These are phyloP conservation scores for Macrolepiota albuminosa DNA, from an alignment of 768 basidiomycete species.

Conservation along the genomic window DNA sequence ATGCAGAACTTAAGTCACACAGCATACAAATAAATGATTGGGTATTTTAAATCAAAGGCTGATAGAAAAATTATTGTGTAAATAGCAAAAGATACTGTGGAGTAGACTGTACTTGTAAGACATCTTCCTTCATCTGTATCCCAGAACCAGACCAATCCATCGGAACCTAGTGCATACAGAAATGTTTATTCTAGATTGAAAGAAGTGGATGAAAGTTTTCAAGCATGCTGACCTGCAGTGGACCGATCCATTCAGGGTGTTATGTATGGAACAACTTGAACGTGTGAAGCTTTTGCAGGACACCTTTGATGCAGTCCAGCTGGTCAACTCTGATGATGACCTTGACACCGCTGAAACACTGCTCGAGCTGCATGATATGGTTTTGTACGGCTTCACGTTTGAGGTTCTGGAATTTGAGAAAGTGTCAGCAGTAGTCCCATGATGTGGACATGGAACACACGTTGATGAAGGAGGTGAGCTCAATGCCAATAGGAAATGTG, in stretches of 20 bases:
- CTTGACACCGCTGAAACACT: constrained; percentile 90
- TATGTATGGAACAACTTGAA: constrained; percentile 95
- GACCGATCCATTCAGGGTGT: constrained; percentile 99
- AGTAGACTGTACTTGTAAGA: constrained; percentile 67
- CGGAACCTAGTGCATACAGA: constrained; percentile 45
- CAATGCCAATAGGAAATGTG: constrained; percentile 99
- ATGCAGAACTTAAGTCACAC: too few species aligned
- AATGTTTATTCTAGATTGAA: not conserved
- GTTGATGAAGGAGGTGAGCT: constrained; percentile 86
- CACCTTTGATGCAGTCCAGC: constrained; percentile 99
- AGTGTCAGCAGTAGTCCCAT: not conserved
- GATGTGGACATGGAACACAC: constrained; percentile 29
- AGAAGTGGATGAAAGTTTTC: not conserved
- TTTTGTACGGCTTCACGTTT: constrained; percentile 72
- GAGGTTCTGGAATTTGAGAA: constrained; percentile 51
- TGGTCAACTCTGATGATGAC: constrained; percentile 98
- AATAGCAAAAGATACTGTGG: not conserved
- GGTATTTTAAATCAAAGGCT: constrained; percentile 66
- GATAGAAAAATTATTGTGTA: constrained; percentile 32
- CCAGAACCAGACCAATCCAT: constrained; percentile 90
- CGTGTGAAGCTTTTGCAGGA: constrained; percentile 96
- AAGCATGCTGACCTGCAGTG: constrained; percentile 51
- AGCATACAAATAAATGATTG: constrained; percentile 37
- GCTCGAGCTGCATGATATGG: constrained; percentile 77
- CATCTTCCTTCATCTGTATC: constrained; percentile 88